Evolutionary conservation across 306 rosid genomes (phyloP).

Genomic region (Lupinus albus): DNA sequence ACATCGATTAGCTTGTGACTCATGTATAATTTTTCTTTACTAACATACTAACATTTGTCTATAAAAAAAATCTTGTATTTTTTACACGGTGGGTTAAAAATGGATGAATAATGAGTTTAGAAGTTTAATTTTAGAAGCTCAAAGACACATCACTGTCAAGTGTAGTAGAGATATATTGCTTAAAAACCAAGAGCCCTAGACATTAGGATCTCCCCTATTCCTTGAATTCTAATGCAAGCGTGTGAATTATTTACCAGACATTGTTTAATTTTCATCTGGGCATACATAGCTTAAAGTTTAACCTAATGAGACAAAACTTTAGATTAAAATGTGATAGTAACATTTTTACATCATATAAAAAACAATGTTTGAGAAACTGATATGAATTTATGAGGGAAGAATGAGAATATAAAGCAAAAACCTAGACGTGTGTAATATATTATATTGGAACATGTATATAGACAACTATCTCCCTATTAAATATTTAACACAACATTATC

Average conservation of each 20-base stretch:
- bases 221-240: constrained; percentile 81
- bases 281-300: constrained; percentile 50
- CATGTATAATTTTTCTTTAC: neutral
- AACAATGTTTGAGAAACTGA: constrained; percentile 12
- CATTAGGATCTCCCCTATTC: constrained; percentile 37
- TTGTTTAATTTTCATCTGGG: constrained; percentile 27
- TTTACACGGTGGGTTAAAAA: neutral
- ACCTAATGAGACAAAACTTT: constrained; percentile 33
- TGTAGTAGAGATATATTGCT: constrained; percentile 46
- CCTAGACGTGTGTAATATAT: neutral
- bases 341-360: neutral
- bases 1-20: neutral
- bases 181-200: constrained; percentile 51
- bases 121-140: neutral
- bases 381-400: neutral
- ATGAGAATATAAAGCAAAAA: neutral
- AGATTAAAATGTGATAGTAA: constrained; percentile 8
- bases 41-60: too few relatives aligned
- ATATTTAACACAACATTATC: too few relatives aligned
- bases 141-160: constrained; percentile 43
- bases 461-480: too few relatives aligned
- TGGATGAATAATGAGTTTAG: constrained; percentile 19
- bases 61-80: too few relatives aligned
- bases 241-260: constrained; percentile 25
- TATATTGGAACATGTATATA: too few relatives aligned